These are phyloP conservation scores for Salpingoeca rosetta DNA, from an alignment of 78 protist species.

Conservation along the genomic window DNA sequence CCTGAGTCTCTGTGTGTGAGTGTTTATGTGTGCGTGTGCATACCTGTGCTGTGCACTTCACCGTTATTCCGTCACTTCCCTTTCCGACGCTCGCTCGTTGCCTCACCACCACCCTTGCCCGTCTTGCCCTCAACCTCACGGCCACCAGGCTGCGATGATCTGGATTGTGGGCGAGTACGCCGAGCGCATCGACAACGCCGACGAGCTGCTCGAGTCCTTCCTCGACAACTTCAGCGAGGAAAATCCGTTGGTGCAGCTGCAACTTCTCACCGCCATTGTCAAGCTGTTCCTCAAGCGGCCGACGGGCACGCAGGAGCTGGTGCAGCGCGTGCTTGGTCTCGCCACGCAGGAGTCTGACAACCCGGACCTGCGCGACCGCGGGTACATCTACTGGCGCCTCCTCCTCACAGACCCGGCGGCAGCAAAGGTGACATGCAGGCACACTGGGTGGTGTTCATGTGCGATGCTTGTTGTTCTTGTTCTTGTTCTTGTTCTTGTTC, in stretches of 20 bases:
- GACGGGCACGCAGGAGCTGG: constrained; percentile 79
- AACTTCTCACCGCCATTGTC: constrained; percentile 92
- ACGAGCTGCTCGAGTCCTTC: constrained; percentile 38
- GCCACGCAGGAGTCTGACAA: constrained; percentile 90
- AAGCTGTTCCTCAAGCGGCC: constrained; percentile 94
- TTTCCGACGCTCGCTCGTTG: background rate
- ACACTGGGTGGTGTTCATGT: constrained; percentile 7
- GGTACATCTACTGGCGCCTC: constrained; percentile 97
- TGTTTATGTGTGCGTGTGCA: too few relatives aligned
- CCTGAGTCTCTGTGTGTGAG: background rate
- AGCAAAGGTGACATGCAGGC: constrained; percentile 88
- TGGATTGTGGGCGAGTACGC: constrained; percentile 99
- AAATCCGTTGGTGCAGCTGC: constrained; percentile 82
- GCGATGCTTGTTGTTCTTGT: background rate
- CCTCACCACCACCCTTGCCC: background rate
- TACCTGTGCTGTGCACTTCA: background rate
- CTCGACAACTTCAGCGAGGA: constrained; percentile 23
- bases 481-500: too few relatives aligned
- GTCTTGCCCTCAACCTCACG: background rate
- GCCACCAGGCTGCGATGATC: constrained; percentile 89
- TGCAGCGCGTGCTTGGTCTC: constrained; percentile 67
- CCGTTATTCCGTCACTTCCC: background rate
- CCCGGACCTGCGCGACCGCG: constrained; percentile 99
- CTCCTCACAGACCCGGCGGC: constrained; percentile 91
- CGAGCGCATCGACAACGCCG: constrained; percentile 96